Base-by-base conservation (phyloP, 345 rosid species). In the Psidium friedrichsthalianum region DNA sequence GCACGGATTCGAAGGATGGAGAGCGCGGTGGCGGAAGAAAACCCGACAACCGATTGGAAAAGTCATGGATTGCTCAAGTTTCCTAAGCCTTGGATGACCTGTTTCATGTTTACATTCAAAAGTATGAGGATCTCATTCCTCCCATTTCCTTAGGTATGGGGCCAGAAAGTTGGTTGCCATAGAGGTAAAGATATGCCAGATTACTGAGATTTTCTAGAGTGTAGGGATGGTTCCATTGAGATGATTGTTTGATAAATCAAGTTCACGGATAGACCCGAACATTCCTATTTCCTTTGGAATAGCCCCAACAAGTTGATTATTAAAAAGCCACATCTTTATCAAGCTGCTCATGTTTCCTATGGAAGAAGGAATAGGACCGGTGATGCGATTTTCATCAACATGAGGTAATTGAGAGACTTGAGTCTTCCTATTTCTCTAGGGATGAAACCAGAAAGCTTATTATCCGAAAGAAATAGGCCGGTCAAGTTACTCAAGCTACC, bases 391-490 rank as follows among this genome's bases (percentile, higher is more conserved):
- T 47, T 15, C 82, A 15, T 14, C 13, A 47, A 13, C 2, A 2
- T 3, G 27, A 88, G 78, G 16, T 27, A 3, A 3, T 8, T 24
- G 3, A 88, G 88, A 21, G 58, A 64, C 76, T 25, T 52, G 42
- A 86, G 52, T 42, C 14, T 22, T 18, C 87, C 82, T 74, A 88
- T 6, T 53, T 86, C 88, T 82, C 21, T 7, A 5, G 86, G 91
- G 55, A 88, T 83, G 16, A 76, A 21, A 8, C 86, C 88, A 20
- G 2, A 18, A 22, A 87, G 25, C 2, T 59, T 8, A 64, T 89
- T 87, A 10, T 1, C 1, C 0, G 29, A 32, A 54, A 54, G 56
- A 5, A 6, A 54, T 18, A 54, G 56, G 56, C 22, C 1, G 1
- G 22, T 15, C 56, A 54, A 54, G 56, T 54, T 18, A 22, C 21